A percentile compares a stretch with the other conserved stretches of the same genome.
phyloP scores from a whole-genome alignment of 2,329 filamentous ascomycete species.

The Botrytis sinoallii region DNA sequence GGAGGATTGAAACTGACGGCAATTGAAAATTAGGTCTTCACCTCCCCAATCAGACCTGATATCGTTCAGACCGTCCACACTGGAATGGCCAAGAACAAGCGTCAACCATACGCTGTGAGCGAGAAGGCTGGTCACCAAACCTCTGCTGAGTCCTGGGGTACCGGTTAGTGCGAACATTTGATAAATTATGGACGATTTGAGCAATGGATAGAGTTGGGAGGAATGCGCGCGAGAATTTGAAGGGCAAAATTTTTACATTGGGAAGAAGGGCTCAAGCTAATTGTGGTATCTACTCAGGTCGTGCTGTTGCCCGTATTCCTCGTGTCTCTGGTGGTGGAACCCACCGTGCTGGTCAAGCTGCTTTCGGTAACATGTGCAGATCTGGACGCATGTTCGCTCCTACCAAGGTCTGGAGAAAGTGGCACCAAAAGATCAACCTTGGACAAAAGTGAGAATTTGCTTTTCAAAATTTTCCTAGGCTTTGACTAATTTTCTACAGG shows the following conservation, averaged over 20 bases:
- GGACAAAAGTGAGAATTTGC: conserved; percentile 73
- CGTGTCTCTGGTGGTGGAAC: conserved; percentile 99
- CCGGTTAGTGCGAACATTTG: conserved; percentile 64
- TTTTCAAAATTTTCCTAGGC: conserved; percentile 22
- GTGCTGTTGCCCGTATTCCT: conserved; percentile 99
- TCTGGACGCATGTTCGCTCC: conserved; percentile 99
- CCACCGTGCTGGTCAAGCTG: conserved; percentile 99
- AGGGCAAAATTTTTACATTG: neutral
- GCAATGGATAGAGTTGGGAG: neutral
- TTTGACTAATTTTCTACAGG: conserved; percentile 46
- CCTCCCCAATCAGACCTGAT: conserved; percentile 94
- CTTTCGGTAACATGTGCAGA: conserved; percentile 99
- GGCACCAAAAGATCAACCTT: conserved; percentile 99
- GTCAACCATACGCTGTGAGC: conserved; percentile 98
- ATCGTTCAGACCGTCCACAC: conserved; percentile 96
- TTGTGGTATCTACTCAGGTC: conserved; percentile 56
- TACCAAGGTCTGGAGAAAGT: conserved; percentile 99
- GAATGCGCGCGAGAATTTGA: neutral
- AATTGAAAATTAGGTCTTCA: conserved; percentile 66
- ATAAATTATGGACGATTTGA: conserved; percentile 21
- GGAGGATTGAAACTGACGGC: conserved; percentile 28
- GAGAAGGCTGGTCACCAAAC: conserved; percentile 99
- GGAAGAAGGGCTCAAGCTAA: conserved; percentile 25
- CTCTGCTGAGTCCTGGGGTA: conserved; percentile 99
- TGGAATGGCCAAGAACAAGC: conserved; percentile 99